Conservation (phyloP, 352 stramenopile genomes). For the Phytophthora constricta region DNA sequence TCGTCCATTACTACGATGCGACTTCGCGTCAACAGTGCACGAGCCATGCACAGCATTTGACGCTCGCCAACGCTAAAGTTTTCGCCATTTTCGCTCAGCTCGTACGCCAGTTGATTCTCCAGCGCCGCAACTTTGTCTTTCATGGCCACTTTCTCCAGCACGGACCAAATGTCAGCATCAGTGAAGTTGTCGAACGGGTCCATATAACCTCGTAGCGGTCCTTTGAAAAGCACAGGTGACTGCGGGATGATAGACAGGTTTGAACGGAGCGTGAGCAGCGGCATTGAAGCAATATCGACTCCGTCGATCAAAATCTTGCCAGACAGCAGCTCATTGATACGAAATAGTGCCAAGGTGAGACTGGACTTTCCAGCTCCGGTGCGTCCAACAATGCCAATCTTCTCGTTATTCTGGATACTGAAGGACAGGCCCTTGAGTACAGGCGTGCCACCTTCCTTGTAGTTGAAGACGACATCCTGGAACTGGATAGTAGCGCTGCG, state of each 20-base stretch:
- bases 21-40: constrained; percentile 87
- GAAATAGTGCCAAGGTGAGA: constrained; percentile 86
- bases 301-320: constrained; percentile 58
- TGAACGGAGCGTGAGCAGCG: constrained; percentile 38
- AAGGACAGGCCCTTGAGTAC: constrained; percentile 66
- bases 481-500: constrained; percentile 75
- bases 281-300: constrained; percentile 42
- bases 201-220: constrained; percentile 87
- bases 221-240: constrained; percentile 92
- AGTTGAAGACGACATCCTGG: constrained; percentile 81
- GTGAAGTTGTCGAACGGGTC: constrained; percentile 88
- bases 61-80: constrained; percentile 77
- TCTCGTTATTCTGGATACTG: constrained; percentile 62
- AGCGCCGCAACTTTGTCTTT: constrained; percentile 31
- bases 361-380: constrained; percentile 90
- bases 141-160: constrained; percentile 82
- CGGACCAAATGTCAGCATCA: constrained; percentile 76
- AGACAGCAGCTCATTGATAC: constrained; percentile 76
- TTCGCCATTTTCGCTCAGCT: constrained; percentile 22
- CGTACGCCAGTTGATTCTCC: constrained; percentile 29
- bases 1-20: constrained; percentile 95
- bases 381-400: constrained; percentile 88
- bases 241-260: constrained; percentile 52
- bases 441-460: constrained; percentile 54
- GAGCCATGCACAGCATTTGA: constrained; percentile 92